Evolutionary conservation across 2,329 filamentous ascomycete genomes (phyloP).

Genomic region (Corinectria fuckeliana): DNA sequence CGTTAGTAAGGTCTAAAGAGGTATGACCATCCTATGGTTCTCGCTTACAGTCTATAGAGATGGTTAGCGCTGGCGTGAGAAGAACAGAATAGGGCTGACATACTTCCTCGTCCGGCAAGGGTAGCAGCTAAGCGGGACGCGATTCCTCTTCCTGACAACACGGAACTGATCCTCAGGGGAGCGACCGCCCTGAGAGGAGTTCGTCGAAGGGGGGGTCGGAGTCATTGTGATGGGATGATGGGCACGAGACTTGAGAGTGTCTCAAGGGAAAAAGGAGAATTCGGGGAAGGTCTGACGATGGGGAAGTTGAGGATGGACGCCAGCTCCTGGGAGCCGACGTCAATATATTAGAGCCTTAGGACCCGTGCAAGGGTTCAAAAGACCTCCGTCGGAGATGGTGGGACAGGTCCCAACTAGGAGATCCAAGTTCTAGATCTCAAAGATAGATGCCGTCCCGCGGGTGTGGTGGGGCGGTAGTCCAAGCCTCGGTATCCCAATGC

Average conservation of each 20-base stretch:
- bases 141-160: slow-evolving; percentile 89
- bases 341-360: slow-evolving; percentile 35
- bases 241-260: slow-evolving; percentile 28
- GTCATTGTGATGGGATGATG: slow-evolving; percentile 60
- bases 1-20: slow-evolving; percentile 20
- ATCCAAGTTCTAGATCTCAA: not conserved
- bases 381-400: not conserved
- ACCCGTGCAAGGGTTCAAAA: slow-evolving; percentile 3
- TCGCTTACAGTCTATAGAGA: slow-evolving; percentile 46
- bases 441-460: slow-evolving; percentile 5
- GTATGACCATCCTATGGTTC: not conserved
- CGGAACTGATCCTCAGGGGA: slow-evolving; percentile 88
- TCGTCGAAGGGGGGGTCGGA: slow-evolving; percentile 79
- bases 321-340: slow-evolving; percentile 30
- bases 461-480: slow-evolving; percentile 1
- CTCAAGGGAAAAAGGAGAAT: slow-evolving; percentile 32
- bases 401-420: not conserved
- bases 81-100: slow-evolving; percentile 41
- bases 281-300: slow-evolving; percentile 17
- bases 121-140: slow-evolving; percentile 89
- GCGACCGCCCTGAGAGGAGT: slow-evolving; percentile 75
- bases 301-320: slow-evolving; percentile 16
- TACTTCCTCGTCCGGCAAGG: slow-evolving; percentile 93
- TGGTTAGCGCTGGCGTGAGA: slow-evolving; percentile 41
- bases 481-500: slow-evolving; percentile 1